These are phyloP conservation scores for Echium plantagineum DNA, from an alignment of 257 asterid species.

Conservation along the genomic window DNA sequence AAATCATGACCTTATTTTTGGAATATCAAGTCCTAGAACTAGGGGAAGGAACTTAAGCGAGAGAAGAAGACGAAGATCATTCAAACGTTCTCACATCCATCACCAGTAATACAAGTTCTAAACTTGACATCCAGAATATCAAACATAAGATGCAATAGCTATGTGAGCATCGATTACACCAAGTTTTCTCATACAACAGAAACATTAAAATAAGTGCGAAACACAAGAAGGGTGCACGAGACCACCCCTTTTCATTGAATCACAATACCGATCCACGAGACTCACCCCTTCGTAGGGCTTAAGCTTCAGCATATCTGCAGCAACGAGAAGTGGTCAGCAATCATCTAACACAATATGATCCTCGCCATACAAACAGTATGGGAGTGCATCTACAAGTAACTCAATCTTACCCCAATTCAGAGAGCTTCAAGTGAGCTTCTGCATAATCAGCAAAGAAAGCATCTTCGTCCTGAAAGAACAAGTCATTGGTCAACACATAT, in stretches of 20 bases:
- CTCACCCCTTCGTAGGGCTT: slow-evolving; percentile 9
- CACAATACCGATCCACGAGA: too few species aligned
- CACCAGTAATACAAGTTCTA: too few species aligned
- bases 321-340: not conserved
- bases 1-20: too few species aligned
- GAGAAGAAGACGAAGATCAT: too few species aligned
- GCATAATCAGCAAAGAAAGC: slow-evolving; percentile 78
- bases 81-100: not conserved
- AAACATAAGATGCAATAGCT: not conserved
- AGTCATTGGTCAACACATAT: not conserved
- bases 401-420: slow-evolving; percentile 56
- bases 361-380: not conserved
- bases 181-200: not conserved
- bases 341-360: not conserved
- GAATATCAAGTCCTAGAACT: too few species aligned
- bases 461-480: slow-evolving; percentile 55
- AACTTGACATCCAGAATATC: not conserved
- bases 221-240: too few species aligned
- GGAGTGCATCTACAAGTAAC: too few species aligned
- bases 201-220: too few species aligned
- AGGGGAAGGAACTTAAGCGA: too few species aligned
- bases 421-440: slow-evolving; percentile 59
- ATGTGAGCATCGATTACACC: not conserved
- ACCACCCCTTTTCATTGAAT: too few species aligned
- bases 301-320: slow-evolving; percentile 59